Evolutionary conservation across 257 asterid species (phyloP).

Genomic region (Solanum gracilifrons): DNA sequence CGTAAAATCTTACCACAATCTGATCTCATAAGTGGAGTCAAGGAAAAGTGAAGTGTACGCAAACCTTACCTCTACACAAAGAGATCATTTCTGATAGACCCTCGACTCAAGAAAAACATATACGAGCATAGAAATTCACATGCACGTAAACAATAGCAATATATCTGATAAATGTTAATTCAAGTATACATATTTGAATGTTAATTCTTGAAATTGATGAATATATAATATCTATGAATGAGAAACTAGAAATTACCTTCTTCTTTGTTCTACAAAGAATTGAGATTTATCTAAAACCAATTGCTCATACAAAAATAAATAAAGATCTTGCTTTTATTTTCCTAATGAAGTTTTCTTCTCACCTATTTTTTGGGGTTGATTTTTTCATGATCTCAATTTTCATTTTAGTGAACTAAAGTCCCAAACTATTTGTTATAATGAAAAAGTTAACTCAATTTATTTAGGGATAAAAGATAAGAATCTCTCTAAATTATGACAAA

Average conservation of each 20-base stretch:
- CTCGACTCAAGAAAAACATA: not conserved
- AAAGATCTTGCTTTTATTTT: not conserved
- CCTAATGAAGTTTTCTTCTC: not conserved
- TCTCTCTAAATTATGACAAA: not conserved
- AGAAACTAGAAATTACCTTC: not conserved
- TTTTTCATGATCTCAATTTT: not conserved
- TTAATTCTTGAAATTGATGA: not conserved
- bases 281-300: not conserved
- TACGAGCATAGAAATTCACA: not conserved
- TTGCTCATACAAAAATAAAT: not conserved
- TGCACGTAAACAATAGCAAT: not conserved
- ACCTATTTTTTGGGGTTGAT: not conserved
- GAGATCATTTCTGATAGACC: not conserved
- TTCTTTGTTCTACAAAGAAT: not conserved
- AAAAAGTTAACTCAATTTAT: not conserved
- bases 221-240: not conserved
- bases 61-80: not conserved
- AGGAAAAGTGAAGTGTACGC: not conserved
- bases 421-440: not conserved
- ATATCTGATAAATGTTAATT: not conserved
- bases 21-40: not conserved
- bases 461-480: not conserved
- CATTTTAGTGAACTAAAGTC: not conserved
- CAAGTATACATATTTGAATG: not conserved
- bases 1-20: not conserved